Evolutionary conservation across 2,329 filamentous ascomycete species (phyloP), one percentile per base, ranked within the genome.

Genomic region (Pestalotiopsis sp.): DNA sequence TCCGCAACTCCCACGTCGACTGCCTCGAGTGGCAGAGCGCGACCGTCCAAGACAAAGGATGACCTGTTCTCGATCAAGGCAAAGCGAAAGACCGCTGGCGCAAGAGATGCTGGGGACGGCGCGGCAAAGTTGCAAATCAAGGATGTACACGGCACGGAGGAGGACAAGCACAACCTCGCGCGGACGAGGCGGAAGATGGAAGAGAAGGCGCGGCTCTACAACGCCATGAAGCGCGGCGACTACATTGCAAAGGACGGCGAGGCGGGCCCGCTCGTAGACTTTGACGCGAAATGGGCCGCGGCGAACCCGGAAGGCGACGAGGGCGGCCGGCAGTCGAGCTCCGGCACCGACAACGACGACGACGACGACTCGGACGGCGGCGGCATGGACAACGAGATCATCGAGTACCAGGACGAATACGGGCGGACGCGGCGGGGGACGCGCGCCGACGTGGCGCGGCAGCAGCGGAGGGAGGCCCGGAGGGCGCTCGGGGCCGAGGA

Each of bases 251-350:
- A 87, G 67, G 88, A 92, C 72, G 88, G 91, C 76, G 84, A 88
- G 73, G 83, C 88, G 57, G 88, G 90, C 73, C 86, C 88, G 27
- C 87, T 97, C 31, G 92, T 99, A 2, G 95, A 99, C 82, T 99
- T 99, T 80, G 96, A 98, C 80, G 87, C 92, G 70, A 99, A 98
- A 82, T 98, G 96, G 95, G 94, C 92, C 0, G 93, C 97, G 77
- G 82, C 84, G 27, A 84, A 90, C 67, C 91, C 92, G 72, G 89
- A 74, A 62, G 77, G 79, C 77, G 70, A 79, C 27, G 77, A 78
- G n/a, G 72, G 77, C 1, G 71, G 75, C 13, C 78, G 80, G 11
- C 73, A 76, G 7, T 77, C 64, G 63, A 76, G 23, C 57, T 77
- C 77, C 64, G 90, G 91, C 68, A 92, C 91, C 70, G 84, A 89